Conservation (phyloP, 768 basidiomycete genomes). For the Boletus barrowsii region DNA sequence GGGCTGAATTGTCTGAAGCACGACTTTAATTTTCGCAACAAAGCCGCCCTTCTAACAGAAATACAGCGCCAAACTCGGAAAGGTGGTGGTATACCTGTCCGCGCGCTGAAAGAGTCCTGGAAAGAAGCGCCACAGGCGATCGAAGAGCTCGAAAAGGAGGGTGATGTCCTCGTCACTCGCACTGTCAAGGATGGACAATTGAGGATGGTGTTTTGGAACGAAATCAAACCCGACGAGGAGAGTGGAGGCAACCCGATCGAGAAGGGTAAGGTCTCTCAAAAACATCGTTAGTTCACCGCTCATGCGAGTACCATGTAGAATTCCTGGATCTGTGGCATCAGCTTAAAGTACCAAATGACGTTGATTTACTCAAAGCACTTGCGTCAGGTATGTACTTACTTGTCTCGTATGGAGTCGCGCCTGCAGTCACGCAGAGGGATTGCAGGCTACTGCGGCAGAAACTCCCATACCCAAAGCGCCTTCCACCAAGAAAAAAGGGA, state of each 20-base stretch:
- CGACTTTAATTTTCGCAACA: slow-evolving; percentile 82
- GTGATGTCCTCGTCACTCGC: slow-evolving; percentile 84
- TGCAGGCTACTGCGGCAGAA: slow-evolving; percentile 75
- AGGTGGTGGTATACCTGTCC: slow-evolving; percentile 82
- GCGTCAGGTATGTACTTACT: slow-evolving; percentile 52
- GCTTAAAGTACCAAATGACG: slow-evolving; percentile 81
- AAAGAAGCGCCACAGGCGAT: slow-evolving; percentile 80
- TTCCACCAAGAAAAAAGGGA: slow-evolving; percentile 77
- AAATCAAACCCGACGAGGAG: slow-evolving; percentile 75
- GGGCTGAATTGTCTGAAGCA: slow-evolving; percentile 47
- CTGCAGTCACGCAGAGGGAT: slow-evolving; percentile 53
- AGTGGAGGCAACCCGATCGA: slow-evolving; percentile 70
- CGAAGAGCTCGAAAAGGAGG: slow-evolving; percentile 87
- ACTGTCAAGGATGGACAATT: slow-evolving; percentile 80
- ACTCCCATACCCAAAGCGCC: slow-evolving; percentile 52
- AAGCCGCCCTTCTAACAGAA: slow-evolving; percentile 78
- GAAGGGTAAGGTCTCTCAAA: slow-evolving; percentile 53
- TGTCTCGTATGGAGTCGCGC: neutral
- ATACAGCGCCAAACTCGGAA: slow-evolving; percentile 82
- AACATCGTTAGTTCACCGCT: slow-evolving; percentile 13
- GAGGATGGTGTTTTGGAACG: slow-evolving; percentile 88
- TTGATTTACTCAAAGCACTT: slow-evolving; percentile 75
- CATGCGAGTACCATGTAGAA: slow-evolving; percentile 44
- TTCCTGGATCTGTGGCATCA: slow-evolving; percentile 86
- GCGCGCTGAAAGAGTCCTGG: slow-evolving; percentile 87